Evolutionary conservation across 2,329 filamentous ascomycete genomes (phyloP), one percentile per base, ranked within the genome.

Genomic region (Botrytis elliptica): DNA sequence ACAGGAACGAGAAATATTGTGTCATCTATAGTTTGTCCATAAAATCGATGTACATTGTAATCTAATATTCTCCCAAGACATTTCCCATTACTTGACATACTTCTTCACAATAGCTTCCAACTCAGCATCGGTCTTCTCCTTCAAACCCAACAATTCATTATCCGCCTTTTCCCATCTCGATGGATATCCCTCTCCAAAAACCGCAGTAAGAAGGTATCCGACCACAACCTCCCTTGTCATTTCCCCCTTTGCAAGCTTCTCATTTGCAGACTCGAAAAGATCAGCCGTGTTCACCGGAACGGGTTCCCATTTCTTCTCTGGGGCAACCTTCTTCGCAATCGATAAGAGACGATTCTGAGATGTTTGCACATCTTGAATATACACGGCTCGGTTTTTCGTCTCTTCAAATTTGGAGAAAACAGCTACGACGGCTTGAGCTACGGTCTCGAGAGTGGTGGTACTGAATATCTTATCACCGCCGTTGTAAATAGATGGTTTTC

Each of bases 331-430:
- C 78, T 84, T 80, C 20, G 76, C 80, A 25, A 81, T 75, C 0
- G 77, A 80, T 2, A 83, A 63, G 0, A 85, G 73, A 65, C 82
- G 70, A 25, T 83, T 83, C 79, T 88, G 87, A 0, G 85, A 84
- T 25, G 84, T 80, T 7, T 82, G 80, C 16, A 83, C 80, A 40
- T 85, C 84, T 10, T 85, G 79, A n/a, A 88, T 80, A 74, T 83
- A 84, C 3, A 90, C 82, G 4, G 79, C 73, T 6, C 84, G 82
- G 78, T 91, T 89, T 79, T 84, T 85, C 0, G 88, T 90, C 78
- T 87, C 84, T 3, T 86, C 84, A 0, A 83, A 85, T 70, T 89
- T 82, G 12, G 77, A 73, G 2, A 90, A 79, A 2, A 89, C 81
- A 0, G 84, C 85, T 0, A 85, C 84, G 0, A 90, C 82, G 1